Evolutionary conservation across 2,329 filamentous ascomycete species (phyloP), one percentile per base, ranked within the genome.

Genomic region (Ceratocystis alfenasii): DNA sequence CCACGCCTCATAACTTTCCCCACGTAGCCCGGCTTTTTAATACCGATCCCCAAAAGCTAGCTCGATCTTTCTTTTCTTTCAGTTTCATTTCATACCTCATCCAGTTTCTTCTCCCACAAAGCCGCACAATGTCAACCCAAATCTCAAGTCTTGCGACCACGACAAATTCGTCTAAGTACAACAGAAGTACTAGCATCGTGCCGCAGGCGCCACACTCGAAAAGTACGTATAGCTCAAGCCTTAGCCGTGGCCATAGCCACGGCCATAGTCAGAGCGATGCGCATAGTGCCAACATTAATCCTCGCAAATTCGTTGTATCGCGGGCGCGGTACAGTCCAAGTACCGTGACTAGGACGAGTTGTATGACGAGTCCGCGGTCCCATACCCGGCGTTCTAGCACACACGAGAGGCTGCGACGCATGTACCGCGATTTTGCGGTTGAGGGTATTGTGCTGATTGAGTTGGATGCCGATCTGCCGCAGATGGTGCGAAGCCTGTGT

Each of bases 401-500:
- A 2, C 30, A 30, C 25, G 63, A 68, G 10, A 48, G 53, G 17
- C 48, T 68, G 41, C 50, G 62, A 1, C 30, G 28, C 36, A 65
- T 68, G 48, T 68, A 65, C 45, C 46, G 41, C n/a, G 64, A 68
- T 28, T 68, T 68, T 53, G 41, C 59, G 22, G 12, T 44, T 20
- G 44, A 64, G 17, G 50, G 36, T 15, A 66, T 68, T 28, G 12
- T 53, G 3, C 55, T 68, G 6, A 57, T 68, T 25, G 66, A 68
- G 48, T 33, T 68, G 3, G 66, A 68, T 45, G 61, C 36, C 15
- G 48, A 68, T 41, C 33, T 68, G 50, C 66, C 66, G 2, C 64
- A 65, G 44, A 20, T 64, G 3, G 63, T 68, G 50, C 63, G 66
- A 12, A 59, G 55, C 8, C 63, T 68, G 22, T 68, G 64, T 55